Conservation (phyloP, 108 stramenopile genomes). For the Skeletonema costatum region DNA sequence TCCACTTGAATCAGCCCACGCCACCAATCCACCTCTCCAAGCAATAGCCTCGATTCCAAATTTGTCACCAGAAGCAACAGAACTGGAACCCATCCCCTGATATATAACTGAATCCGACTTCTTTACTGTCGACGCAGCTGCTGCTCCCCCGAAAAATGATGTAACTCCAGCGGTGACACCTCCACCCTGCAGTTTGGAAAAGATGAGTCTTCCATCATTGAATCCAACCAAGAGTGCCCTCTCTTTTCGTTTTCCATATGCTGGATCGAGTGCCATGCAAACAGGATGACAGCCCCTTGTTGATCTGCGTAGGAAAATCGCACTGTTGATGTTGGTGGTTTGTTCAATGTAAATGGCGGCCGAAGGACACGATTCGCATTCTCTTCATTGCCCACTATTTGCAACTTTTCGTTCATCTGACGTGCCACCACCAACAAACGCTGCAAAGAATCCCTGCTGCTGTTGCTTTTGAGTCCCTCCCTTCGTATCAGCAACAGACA, state of each 20-base stretch:
- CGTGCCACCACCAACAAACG: conserved; percentile 4
- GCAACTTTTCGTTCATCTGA: too few species aligned
- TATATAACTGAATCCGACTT: conserved; percentile 42
- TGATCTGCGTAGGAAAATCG: conserved; percentile 25
- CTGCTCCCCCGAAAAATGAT: conserved; percentile 34
- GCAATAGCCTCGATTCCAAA: conserved; percentile 69
- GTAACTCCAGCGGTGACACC: conserved; percentile 18
- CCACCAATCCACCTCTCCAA: conserved; percentile 76
- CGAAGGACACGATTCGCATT: conserved; percentile 1
- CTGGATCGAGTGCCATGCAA: conserved; percentile 73
- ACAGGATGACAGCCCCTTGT: conserved; percentile 24
- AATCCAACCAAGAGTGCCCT: conserved; percentile 75
- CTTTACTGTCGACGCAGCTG: conserved; percentile 26
- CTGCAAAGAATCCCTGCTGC: not conserved
- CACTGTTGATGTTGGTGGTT: conserved; percentile 33
- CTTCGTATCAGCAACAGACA: not conserved
- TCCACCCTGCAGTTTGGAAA: conserved; percentile 59
- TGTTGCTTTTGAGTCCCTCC: not conserved
- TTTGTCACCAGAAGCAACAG: conserved; percentile 9
- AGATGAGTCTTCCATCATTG: conserved; percentile 61
- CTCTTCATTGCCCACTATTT: too few species aligned
- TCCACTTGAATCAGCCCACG: conserved; percentile 84
- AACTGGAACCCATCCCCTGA: conserved; percentile 29
- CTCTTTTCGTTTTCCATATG: conserved; percentile 53
- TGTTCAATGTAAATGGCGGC: conserved; percentile 31